Conservation (phyloP, 768 basidiomycete genomes). For the Kwoniella heveanensis region DNA sequence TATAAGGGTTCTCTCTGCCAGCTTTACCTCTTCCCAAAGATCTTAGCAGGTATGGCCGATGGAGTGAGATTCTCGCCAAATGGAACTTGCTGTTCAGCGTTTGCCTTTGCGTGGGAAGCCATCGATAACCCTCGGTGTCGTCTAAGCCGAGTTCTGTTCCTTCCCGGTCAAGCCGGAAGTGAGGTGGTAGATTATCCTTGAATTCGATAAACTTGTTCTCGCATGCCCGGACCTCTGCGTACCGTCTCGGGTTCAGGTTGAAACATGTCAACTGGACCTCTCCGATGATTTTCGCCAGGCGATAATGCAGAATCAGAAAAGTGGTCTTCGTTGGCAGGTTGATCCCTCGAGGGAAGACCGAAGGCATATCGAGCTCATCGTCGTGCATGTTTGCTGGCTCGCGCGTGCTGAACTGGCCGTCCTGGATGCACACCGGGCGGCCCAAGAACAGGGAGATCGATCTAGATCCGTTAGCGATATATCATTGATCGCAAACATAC, state of each 20-base stretch:
- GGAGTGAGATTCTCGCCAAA: slow-evolving; percentile 36
- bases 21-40: slow-evolving; percentile 12
- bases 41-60: slow-evolving; percentile 37
- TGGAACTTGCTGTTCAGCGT: slow-evolving; percentile 36
- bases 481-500: background rate
- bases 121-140: slow-evolving; percentile 10
- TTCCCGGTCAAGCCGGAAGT: slow-evolving; percentile 31
- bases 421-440: slow-evolving; percentile 35
- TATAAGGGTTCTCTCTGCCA: slow-evolving; percentile 5
- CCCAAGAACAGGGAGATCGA: slow-evolving; percentile 38
- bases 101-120: slow-evolving; percentile 31
- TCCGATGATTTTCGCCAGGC: slow-evolving; percentile 33
- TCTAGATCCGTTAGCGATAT: slow-evolving; percentile 2
- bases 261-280: slow-evolving; percentile 27
- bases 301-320: slow-evolving; percentile 32
- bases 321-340: slow-evolving; percentile 29
- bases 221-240: slow-evolving; percentile 25
- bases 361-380: slow-evolving; percentile 20
- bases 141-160: slow-evolving; percentile 26
- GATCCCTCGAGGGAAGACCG: slow-evolving; percentile 18
- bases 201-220: slow-evolving; percentile 29
- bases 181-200: slow-evolving; percentile 30
- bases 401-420: slow-evolving; percentile 25
- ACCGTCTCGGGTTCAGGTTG: slow-evolving; percentile 25
- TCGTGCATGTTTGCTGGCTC: slow-evolving; percentile 34